Percentiles rank a stretch among this genome's conserved stretches.
These are phyloP conservation scores for Diaporthe destruens DNA, from an alignment of 2,329 filamentous ascomycete genomes.

Conservation along the genomic window DNA sequence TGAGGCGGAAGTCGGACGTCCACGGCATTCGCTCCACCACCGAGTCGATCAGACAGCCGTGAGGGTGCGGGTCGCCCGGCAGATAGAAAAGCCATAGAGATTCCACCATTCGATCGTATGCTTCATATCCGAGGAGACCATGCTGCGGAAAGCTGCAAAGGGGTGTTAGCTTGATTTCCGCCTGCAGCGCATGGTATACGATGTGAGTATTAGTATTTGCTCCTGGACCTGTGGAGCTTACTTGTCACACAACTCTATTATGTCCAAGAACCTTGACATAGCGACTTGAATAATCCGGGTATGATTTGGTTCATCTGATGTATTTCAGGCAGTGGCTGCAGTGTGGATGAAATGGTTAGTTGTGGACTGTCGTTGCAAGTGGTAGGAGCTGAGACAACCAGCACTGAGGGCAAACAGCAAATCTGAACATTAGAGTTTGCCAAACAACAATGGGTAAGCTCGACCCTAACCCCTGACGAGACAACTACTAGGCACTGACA, in stretches of 20 bases:
- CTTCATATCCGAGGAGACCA: background rate
- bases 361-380: background rate
- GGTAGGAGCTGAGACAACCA: background rate
- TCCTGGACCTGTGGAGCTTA: background rate
- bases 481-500: too few species aligned
- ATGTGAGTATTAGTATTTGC: too few species aligned
- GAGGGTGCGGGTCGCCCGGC: conserved; percentile 46
- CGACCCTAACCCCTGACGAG: conserved; percentile 2
- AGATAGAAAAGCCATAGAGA: conserved; percentile 41
- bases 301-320: accelerated
- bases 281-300: accelerated
- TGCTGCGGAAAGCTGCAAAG: conserved; percentile 9
- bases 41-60: conserved; percentile 47
- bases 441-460: background rate
- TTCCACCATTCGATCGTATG: background rate
- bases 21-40: conserved; percentile 49
- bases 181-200: background rate
- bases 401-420: too few species aligned
- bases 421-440: background rate
- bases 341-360: too few species aligned
- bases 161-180: background rate
- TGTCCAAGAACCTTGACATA: background rate
- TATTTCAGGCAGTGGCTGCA: too few species aligned
- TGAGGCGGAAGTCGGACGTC: conserved; percentile 55
- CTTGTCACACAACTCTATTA: conserved; percentile 20